These are phyloP conservation scores for Thielaviopsis ethacetica DNA, from an alignment of 2,329 filamentous ascomycete species.

Conservation along the genomic window DNA sequence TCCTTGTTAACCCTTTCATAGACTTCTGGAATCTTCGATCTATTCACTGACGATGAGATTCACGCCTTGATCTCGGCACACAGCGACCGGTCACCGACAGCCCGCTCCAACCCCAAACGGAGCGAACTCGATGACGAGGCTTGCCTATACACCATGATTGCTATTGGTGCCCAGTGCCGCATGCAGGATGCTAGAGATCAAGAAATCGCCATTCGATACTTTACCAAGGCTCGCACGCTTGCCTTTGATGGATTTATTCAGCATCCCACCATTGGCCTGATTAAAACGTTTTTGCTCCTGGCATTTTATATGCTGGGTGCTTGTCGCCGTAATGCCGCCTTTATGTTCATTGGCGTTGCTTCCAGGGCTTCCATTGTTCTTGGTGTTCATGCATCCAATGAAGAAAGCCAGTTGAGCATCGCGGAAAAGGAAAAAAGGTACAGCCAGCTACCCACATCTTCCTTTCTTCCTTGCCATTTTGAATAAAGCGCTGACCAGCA, in stretches of 20 bases:
- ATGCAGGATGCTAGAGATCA: conserved; percentile 16
- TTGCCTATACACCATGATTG: conserved; percentile 18
- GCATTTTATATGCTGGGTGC: conserved; percentile 40
- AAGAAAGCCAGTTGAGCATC: conserved; percentile 9
- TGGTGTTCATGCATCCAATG: conserved; percentile 26
- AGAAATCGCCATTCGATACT: conserved; percentile 17
- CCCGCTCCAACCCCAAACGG: neutral
- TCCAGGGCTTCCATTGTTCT: conserved; percentile 34
- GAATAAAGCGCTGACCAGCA: too few species aligned
- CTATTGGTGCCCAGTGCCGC: conserved; percentile 32
- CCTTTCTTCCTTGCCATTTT: neutral
- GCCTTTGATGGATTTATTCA: conserved; percentile 32
- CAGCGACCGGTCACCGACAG: neutral
- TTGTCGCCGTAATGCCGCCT: conserved; percentile 37
- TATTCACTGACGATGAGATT: conserved; percentile 10
- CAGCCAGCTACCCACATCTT: too few species aligned
- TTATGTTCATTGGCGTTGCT: conserved; percentile 40
- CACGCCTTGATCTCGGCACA: neutral
- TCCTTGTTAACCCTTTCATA: neutral
- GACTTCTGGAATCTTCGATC: conserved; percentile 12
- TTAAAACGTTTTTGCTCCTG: conserved; percentile 34
- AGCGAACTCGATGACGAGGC: conserved; percentile 12
- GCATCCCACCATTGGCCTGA: conserved; percentile 32
- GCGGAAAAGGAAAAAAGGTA: conserved; percentile 10
- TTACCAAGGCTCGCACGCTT: conserved; percentile 27